phyloP scores from a whole-genome alignment of 192 early-diverging fungal species.

The Podila verticillata region DNA sequence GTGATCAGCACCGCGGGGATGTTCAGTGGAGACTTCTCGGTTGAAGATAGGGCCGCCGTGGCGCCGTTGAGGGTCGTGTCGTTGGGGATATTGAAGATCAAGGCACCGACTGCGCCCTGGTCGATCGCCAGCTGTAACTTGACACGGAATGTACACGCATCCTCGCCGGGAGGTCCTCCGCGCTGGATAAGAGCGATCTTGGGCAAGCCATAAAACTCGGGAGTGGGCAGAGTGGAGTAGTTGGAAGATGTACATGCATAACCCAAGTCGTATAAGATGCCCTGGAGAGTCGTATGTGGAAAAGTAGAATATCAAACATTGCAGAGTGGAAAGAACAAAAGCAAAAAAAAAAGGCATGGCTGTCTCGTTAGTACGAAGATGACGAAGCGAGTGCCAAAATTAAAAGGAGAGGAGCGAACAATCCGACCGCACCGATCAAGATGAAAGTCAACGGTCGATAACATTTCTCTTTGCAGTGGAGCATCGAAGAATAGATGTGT shows the following conservation, averaged over 20 bases:
- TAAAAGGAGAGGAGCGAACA: too few species aligned
- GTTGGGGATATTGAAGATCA: conserved; percentile 24
- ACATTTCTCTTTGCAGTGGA: not conserved
- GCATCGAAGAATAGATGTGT: not conserved
- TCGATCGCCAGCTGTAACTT: conserved; percentile 19
- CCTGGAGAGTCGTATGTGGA: conserved; percentile 3
- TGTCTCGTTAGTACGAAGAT: too few species aligned
- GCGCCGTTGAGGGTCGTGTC: conserved; percentile 11
- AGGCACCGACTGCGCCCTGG: conserved; percentile 20
- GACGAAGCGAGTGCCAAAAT: too few species aligned
- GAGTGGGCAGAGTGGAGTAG: conserved; percentile 25
- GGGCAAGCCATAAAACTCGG: conserved; percentile 24
- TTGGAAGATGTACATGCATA: conserved; percentile 23
- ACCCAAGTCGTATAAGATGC: conserved; percentile 41
- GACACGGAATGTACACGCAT: conserved; percentile 22
- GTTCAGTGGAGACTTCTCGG: not conserved
- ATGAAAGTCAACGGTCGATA: too few species aligned
- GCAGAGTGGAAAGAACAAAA: not conserved
- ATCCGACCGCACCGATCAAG: too few species aligned
- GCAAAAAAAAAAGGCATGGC: not conserved
- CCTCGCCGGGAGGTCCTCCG: conserved; percentile 7
- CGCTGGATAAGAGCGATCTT: conserved; percentile 44
- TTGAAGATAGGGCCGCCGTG: conserved; percentile 7
- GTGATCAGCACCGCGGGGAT: conserved; percentile 27
- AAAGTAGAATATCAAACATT: not conserved